Evolutionary conservation across 169 alveolate species (phyloP).

Genomic region (Babesia microti): DNA sequence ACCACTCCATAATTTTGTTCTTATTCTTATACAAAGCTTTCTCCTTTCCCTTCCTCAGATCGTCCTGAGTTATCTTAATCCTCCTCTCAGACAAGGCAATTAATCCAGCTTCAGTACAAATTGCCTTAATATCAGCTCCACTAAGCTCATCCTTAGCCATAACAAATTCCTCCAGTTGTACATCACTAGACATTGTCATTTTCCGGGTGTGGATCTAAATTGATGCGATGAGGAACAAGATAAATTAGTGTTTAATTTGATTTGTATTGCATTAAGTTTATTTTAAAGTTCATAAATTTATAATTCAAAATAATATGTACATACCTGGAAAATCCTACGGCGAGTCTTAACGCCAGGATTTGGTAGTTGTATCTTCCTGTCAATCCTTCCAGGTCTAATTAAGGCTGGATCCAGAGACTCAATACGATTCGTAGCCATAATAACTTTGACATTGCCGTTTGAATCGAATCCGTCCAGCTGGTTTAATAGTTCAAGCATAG

Average conservation of each 20-base stretch:
- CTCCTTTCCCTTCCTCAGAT: constrained; percentile 94
- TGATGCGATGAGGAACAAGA: too few species aligned
- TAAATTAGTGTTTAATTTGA: too few species aligned
- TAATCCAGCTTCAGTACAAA: constrained; percentile 98
- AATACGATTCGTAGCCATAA: constrained; percentile 95
- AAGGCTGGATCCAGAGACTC: constrained; percentile 98
- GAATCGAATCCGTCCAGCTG: constrained; percentile 99
- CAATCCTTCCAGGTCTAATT: constrained; percentile 99
- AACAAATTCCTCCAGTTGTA: constrained; percentile 95
- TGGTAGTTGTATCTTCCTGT: constrained; percentile 97
- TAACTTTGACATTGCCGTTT: constrained; percentile 95
- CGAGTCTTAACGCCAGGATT: constrained; percentile 93
- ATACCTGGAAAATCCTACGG: constrained; percentile 82
- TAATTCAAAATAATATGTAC: neutral
- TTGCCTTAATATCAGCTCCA: constrained; percentile 98
- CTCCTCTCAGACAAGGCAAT: constrained; percentile 98
- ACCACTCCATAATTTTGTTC: constrained; percentile 95
- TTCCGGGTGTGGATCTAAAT: constrained; percentile 93
- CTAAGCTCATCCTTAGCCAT: constrained; percentile 96
- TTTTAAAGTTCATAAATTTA: too few species aligned
- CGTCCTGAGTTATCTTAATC: constrained; percentile 91
- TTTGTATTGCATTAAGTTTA: too few species aligned
- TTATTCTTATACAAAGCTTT: constrained; percentile 96
- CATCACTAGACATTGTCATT: constrained; percentile 96
- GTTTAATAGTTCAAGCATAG: constrained; percentile 97